A percentile compares a stretch with the other conserved stretches of the same genome.
These are phyloP conservation scores for Hanseniaspora meyeri DNA, from an alignment of 805 yeast genomes.

Conservation along the genomic window DNA sequence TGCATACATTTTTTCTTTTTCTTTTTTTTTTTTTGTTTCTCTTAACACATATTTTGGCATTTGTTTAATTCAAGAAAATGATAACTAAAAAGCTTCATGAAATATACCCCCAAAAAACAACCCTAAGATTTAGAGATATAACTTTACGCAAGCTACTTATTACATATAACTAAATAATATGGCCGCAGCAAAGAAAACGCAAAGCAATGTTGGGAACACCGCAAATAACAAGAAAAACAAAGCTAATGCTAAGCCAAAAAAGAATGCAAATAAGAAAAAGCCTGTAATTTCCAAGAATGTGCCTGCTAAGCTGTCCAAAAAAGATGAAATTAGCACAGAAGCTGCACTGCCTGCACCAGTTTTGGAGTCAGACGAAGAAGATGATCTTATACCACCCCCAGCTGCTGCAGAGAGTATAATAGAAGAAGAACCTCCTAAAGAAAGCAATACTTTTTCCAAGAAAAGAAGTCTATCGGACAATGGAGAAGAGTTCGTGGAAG, in stretches of 20 bases:
- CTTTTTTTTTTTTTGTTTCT: not conserved
- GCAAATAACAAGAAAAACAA: not conserved
- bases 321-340: not conserved
- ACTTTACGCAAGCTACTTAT: too few relatives aligned
- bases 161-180: not conserved
- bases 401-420: constrained; percentile 24
- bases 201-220: not conserved
- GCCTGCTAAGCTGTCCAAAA: too few relatives aligned
- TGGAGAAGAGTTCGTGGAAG: constrained; percentile 46
- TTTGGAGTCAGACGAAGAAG: not conserved
- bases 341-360: constrained; percentile 22
- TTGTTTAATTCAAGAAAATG: not conserved
- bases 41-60: not conserved
- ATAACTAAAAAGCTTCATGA: too few relatives aligned
- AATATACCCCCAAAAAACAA: too few relatives aligned
- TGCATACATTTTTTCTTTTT: not conserved
- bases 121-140: too few relatives aligned
- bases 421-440: constrained; percentile 1
- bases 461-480: constrained; percentile 20
- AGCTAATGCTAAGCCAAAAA: not conserved
- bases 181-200: not conserved
- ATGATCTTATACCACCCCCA: constrained; percentile 25
- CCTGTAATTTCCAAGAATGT: not conserved
- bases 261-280: not conserved
- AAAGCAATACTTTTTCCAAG: constrained; percentile 14